Conservation (phyloP, 192 early-diverging fungal genomes). For the Podila clonocystis region DNA sequence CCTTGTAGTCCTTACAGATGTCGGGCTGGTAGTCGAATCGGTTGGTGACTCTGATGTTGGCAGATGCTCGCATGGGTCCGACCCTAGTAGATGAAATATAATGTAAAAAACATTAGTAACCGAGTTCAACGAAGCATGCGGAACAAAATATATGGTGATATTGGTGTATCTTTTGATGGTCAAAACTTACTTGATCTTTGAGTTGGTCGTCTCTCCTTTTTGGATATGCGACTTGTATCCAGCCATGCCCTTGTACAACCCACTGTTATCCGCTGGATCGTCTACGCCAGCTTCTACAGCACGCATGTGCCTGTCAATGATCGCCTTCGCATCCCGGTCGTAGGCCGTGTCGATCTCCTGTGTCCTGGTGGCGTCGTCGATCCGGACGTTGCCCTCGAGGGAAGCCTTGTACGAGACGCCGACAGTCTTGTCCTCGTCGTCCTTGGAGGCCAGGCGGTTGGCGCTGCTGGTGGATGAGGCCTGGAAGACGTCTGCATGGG, state of each 20-base stretch:
- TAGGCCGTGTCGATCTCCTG: constrained; percentile 56
- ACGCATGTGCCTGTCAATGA: constrained; percentile 56
- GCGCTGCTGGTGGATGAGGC: constrained; percentile 58
- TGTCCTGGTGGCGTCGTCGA: constrained; percentile 43
- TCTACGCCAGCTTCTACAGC: constrained; percentile 50
- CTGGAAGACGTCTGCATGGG: constrained; percentile 48
- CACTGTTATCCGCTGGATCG: constrained; percentile 46
- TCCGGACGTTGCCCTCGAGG: constrained; percentile 37
- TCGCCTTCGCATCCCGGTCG: constrained; percentile 51
- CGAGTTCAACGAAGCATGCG: neutral
- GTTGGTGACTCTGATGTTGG: constrained; percentile 81
- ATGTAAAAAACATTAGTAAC: neutral
- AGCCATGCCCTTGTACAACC: constrained; percentile 73
- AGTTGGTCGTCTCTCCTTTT: constrained; percentile 69
- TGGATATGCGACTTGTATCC: constrained; percentile 70
- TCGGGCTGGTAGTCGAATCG: constrained; percentile 98
- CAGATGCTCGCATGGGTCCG: constrained; percentile 76
- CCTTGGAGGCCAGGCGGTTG: constrained; percentile 41
- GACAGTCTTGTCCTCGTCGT: constrained; percentile 40
- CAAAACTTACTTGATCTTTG: constrained; percentile 56
- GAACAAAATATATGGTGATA: too few species aligned
- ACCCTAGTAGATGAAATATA: constrained; percentile 54
- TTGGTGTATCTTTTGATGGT: too few species aligned
- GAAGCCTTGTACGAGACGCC: constrained; percentile 49
- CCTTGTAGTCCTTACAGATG: constrained; percentile 99